Percentiles rank a stretch among this genome's conserved stretches.
phyloP scores from a whole-genome alignment of 345 rosid species.

The Citrus inodora region DNA sequence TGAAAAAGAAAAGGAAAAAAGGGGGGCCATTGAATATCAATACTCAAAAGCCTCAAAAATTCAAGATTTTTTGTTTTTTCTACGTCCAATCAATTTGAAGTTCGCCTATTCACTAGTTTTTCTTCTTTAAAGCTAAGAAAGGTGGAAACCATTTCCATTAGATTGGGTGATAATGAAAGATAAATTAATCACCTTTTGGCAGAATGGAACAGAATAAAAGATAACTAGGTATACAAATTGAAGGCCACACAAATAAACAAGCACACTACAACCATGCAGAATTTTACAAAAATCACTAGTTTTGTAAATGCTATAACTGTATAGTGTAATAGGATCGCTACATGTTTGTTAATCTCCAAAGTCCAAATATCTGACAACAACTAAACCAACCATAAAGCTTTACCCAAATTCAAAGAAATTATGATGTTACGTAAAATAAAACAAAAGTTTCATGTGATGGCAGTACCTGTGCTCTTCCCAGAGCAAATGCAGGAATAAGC shows the following conservation, averaged over 20 bases:
- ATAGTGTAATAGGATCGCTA: not conserved
- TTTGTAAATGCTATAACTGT: not conserved
- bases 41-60: not conserved
- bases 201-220: not conserved
- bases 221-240: not conserved
- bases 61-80: not conserved
- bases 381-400: not conserved
- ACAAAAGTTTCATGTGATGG: not conserved
- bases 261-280: not conserved
- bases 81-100: not conserved
- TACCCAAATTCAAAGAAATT: not conserved
- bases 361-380: not conserved
- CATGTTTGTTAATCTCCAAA: not conserved
- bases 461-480: conserved; percentile 95
- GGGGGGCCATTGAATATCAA: too few species aligned
- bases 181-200: not conserved
- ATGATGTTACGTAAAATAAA: not conserved
- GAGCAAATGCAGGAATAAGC: conserved; percentile 93
- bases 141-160: not conserved
- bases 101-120: not conserved
- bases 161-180: not conserved
- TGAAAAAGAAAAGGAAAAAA: too few species aligned
- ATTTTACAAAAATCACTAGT: not conserved
- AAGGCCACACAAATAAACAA: not conserved
- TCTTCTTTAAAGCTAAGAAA: not conserved